These are phyloP conservation scores for Phascolomyces articulosus DNA, from an alignment of 371 early-diverging fungal genomes.

Conservation along the genomic window DNA sequence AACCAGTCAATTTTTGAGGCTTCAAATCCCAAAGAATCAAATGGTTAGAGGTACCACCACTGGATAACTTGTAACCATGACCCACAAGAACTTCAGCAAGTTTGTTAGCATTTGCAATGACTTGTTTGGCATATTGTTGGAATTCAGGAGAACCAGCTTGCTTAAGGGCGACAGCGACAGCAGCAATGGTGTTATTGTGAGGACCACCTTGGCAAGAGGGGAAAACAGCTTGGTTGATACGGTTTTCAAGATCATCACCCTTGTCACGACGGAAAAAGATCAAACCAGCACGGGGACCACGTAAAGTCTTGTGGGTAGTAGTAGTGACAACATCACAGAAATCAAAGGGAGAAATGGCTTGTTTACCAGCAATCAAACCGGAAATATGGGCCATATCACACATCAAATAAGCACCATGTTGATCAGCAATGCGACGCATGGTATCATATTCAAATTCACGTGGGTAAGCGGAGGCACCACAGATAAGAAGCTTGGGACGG, in stretches of 20 bases:
- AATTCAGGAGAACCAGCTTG: conserved; percentile 94
- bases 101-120: conserved; percentile 86
- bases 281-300: conserved; percentile 98
- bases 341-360: conserved; percentile 92
- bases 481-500: conserved; percentile 97
- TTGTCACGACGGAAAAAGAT: conserved; percentile 96
- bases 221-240: conserved; percentile 98
- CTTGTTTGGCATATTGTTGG: conserved; percentile 92
- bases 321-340: conserved; percentile 99
- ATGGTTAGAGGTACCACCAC: conserved; percentile 96
- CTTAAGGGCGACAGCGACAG: conserved; percentile 96
- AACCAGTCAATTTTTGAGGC: conserved; percentile 83
- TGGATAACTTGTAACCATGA: conserved; percentile 89
- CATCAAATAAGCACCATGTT: conserved; percentile 94
- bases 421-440: conserved; percentile 92
- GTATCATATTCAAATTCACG: conserved; percentile 98
- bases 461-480: conserved; percentile 98
- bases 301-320: conserved; percentile 99
- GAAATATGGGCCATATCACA: conserved; percentile 99
- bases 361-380: conserved; percentile 92
- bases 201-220: conserved; percentile 99
- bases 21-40: conserved; percentile 92
- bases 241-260: conserved; percentile 86
- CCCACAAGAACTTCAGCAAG: conserved; percentile 76
- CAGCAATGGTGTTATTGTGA: conserved; percentile 99